Conservation (phyloP, 495 filamentous ascomycete species). For the Penicillium pancosmium region DNA sequence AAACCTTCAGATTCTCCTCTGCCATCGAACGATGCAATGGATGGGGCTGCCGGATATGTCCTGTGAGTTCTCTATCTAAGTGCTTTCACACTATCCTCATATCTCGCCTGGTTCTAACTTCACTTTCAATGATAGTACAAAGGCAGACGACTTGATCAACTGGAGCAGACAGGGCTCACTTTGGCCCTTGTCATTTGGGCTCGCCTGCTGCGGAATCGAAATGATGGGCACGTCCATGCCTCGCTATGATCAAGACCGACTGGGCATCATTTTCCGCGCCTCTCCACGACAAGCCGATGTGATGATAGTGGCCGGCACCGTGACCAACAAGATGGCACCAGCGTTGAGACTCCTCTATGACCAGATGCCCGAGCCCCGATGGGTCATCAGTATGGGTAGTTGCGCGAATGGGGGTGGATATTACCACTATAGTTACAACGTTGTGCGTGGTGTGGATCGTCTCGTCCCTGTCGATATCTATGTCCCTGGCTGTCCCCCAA, state of each 20-base stretch:
- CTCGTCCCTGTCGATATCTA: constrained; percentile 93
- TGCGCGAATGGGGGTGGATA: constrained; percentile 94
- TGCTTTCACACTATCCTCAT: neutral
- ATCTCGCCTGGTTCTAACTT: constrained; percentile 3
- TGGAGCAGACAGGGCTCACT: constrained; percentile 88
- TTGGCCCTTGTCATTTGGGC: constrained; percentile 92
- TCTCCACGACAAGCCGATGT: constrained; percentile 91
- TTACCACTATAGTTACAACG: constrained; percentile 92
- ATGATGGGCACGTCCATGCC: constrained; percentile 97
- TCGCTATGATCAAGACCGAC: constrained; percentile 89
- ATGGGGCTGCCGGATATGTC: constrained; percentile 13
- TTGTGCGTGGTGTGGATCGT: constrained; percentile 83
- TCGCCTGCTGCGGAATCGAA: constrained; percentile 90
- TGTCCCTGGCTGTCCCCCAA: constrained; percentile 90
- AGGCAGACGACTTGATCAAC: constrained; percentile 80
- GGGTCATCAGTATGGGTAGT: constrained; percentile 90
- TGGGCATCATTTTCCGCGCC: constrained; percentile 93
- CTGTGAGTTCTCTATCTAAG: constrained; percentile 1
- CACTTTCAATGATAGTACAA: constrained; percentile 57
- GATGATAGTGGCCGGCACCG: constrained; percentile 92
- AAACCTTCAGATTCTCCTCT: neutral
- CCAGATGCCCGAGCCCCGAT: constrained; percentile 92
- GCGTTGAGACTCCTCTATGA: constrained; percentile 89
- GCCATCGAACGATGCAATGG: constrained; percentile 2
- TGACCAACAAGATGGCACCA: constrained; percentile 96